Evolutionary conservation across 805 yeast genomes (phyloP).

Genomic region (Candida orba): DNA sequence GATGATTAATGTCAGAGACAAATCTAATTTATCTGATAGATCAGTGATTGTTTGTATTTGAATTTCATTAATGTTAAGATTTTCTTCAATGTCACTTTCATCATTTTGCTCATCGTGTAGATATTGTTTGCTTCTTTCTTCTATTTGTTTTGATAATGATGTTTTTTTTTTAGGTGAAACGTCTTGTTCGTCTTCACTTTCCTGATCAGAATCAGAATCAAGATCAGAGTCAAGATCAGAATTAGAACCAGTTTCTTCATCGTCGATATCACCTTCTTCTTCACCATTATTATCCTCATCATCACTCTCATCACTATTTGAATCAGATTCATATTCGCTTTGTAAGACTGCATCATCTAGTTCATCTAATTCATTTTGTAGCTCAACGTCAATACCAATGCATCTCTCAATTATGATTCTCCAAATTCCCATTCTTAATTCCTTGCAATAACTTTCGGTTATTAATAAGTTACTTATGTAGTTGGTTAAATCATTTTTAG

Average conservation of each 20-base stretch:
- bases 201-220: too few relatives aligned
- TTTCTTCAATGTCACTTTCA: slow-evolving; percentile 23
- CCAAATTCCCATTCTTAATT: slow-evolving; percentile 72
- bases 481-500: slow-evolving; percentile 44
- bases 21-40: slow-evolving; percentile 65
- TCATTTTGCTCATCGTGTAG: not conserved
- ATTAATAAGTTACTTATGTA: slow-evolving; percentile 60
- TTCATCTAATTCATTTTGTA: slow-evolving; percentile 83
- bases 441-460: slow-evolving; percentile 64
- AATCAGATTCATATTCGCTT: slow-evolving; percentile 19
- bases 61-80: slow-evolving; percentile 23
- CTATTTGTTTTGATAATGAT: too few relatives aligned
- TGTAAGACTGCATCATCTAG: slow-evolving; percentile 36
- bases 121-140: too few relatives aligned
- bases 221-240: slow-evolving; percentile 36
- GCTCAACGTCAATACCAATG: slow-evolving; percentile 84
- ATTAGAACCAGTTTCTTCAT: slow-evolving; percentile 24
- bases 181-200: too few relatives aligned
- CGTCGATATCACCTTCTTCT: slow-evolving; percentile 20
- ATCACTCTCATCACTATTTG: slow-evolving; percentile 26
- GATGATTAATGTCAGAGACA: slow-evolving; percentile 53
- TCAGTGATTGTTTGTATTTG: slow-evolving; percentile 37
- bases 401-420: slow-evolving; percentile 69
- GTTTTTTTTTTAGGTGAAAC: too few relatives aligned
- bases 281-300: slow-evolving; percentile 17